phyloP scores from a whole-genome alignment of 306 rosid species.

The Castanea crenata region DNA sequence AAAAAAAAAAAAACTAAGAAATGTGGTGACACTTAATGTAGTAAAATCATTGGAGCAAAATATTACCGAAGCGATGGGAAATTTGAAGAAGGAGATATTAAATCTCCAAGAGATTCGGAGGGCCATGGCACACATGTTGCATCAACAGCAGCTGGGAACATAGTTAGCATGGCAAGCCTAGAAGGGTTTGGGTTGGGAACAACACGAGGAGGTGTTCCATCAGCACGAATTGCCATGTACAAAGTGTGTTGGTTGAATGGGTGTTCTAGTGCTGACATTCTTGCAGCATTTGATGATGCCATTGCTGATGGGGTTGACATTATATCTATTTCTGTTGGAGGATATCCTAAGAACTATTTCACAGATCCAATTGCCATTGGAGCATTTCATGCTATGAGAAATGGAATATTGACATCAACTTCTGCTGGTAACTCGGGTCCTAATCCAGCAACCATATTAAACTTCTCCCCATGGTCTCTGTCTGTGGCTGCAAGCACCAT shows the following conservation, averaged over 20 bases:
- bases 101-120: constrained; percentile 33
- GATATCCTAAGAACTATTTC: constrained; percentile 15
- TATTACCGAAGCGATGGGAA: constrained; percentile 9
- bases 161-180: constrained; percentile 31
- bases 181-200: constrained; percentile 42
- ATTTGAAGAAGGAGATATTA: neutral
- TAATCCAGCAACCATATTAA: neutral
- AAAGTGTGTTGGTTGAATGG: constrained; percentile 48
- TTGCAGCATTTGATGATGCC: constrained; percentile 58
- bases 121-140: constrained; percentile 62
- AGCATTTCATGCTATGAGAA: constrained; percentile 49
- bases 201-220: constrained; percentile 46
- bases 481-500: constrained; percentile 46
- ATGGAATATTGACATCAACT: constrained; percentile 37
- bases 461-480: constrained; percentile 45
- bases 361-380: constrained; percentile 29
- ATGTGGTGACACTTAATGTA: neutral
- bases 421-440: constrained; percentile 44
- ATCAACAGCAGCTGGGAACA: constrained; percentile 47
- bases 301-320: constrained; percentile 61
- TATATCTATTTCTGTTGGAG: constrained; percentile 28
- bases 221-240: constrained; percentile 54
- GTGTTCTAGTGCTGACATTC: constrained; percentile 31
- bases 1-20: neutral
- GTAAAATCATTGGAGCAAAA: constrained; percentile 54